Evolutionary conservation across 2,329 filamentous ascomycete genomes (phyloP).

Genomic region (Calycina herbarum): DNA sequence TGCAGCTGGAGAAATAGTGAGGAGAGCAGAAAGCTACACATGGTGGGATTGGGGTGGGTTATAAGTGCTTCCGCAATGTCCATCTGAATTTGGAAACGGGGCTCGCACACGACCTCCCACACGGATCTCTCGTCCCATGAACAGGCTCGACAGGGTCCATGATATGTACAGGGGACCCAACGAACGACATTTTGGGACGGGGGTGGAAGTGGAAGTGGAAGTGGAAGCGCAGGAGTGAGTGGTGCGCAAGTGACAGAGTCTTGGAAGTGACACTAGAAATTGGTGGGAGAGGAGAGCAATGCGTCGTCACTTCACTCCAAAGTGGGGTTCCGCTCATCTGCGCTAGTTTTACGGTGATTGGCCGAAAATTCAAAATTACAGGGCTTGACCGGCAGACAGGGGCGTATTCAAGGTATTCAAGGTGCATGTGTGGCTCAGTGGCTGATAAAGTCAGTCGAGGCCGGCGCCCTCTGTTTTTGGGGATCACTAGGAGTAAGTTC

Average conservation of each 20-base stretch:
- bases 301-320: not conserved
- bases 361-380: not conserved
- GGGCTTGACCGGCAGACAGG: not conserved
- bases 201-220: not conserved
- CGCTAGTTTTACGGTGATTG: not conserved
- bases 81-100: not conserved
- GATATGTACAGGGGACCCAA: too few species aligned
- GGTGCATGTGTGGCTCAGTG: not conserved
- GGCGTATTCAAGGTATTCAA: not conserved
- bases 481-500: not conserved
- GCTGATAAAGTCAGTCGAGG: too few species aligned
- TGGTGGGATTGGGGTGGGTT: not conserved
- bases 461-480: not conserved
- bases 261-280: not conserved
- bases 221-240: not conserved
- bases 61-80: not conserved
- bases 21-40: not conserved
- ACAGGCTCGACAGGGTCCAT: not conserved
- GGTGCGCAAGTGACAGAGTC: not conserved
- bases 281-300: not conserved
- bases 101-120: not conserved
- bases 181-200: not conserved
- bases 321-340: not conserved
- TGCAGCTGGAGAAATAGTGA: not conserved
- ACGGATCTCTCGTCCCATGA: not conserved